Evolutionary conservation across 768 basidiomycete species (phyloP), one percentile per base, ranked within the genome.

Genomic region (Pisolithus tinctorius): DNA sequence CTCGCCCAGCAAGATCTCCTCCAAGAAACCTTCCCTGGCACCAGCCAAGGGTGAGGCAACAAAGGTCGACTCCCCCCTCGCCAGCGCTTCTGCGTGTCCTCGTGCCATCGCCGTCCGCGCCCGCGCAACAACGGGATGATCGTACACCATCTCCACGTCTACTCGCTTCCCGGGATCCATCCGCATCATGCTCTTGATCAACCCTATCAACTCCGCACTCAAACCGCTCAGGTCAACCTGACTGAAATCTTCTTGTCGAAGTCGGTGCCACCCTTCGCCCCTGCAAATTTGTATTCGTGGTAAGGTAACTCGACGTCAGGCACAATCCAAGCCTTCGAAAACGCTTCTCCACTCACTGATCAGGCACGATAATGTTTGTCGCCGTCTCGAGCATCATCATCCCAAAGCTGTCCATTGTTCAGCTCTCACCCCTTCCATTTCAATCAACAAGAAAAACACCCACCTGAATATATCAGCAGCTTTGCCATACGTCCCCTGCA

Each of bases 401-500:
- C 50, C 96, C 96, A 65, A 99, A 80, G 71, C 94, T 94, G 65
- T 49, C 60, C 40, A 54, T 59, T 54, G 51, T 55, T 43, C 53
- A 51, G 7, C 6, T 9, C 49, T 41, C 17, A 54, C 10, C 47
- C 23, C 30, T 17, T 27, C 31, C 1, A 8, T 40, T 6, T 20
- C 49, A n/a, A 23, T 9, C 43, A 31, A 20, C 39, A 44, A 30
- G 36, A 46, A 52, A 27, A 41, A 55, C 25, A 44, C 16, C 20
- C 65, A 93, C 93, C 88, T 93, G 76, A 98, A 99, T 50, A 98
- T 82, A 74, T 99, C 96, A 48, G 96, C 94, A 54, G 88, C 90
- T 70, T 84, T 89, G 61, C 93, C 85, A 68, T 97, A 99, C 50
- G 74, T 75, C 30, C 95, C 95, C 65, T 92, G 84, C 48, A 99